Conservation (phyloP, 2,329 filamentous ascomycete genomes). For the Didymella pomorum region DNA sequence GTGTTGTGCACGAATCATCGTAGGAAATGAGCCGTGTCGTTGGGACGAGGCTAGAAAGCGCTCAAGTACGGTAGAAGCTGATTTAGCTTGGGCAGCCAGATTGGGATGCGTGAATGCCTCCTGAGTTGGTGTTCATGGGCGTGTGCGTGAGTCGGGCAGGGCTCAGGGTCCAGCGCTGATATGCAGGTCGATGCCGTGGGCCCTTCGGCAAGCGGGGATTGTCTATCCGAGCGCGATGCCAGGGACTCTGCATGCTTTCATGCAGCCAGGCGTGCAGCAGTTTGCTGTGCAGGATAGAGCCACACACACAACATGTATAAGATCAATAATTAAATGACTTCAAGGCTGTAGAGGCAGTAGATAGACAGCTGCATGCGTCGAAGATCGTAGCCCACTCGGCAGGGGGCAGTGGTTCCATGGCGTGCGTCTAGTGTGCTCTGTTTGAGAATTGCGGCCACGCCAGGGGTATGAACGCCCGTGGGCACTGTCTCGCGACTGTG, state of each 20-base stretch:
- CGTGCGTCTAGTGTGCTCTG: neutral
- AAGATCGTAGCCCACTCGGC: neutral
- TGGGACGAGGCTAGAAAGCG: slow-evolving; percentile 1
- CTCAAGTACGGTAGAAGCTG: slow-evolving; percentile 6
- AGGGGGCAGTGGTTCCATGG: slow-evolving; percentile 1
- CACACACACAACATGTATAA: too few species aligned
- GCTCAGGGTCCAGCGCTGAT: slow-evolving; percentile 2
- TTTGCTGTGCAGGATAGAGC: neutral
- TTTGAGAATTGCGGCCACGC: slow-evolving; percentile 1
- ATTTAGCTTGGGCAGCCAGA: slow-evolving; percentile 7
- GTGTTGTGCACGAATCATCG: neutral
- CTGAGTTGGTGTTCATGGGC: neutral
- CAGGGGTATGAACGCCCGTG: slow-evolving; percentile 1
- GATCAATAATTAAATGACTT: too few species aligned
- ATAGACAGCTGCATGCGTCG: neutral
- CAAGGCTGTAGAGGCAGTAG: neutral
- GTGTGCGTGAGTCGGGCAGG: slow-evolving; percentile 1
- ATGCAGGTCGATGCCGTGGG: slow-evolving; percentile 7
- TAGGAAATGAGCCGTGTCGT: neutral
- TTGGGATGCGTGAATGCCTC: neutral
- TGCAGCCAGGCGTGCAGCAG: slow-evolving; percentile 3
- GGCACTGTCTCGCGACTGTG: slow-evolving; percentile 5
- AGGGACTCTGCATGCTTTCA: slow-evolving; percentile 1
- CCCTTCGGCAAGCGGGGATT: slow-evolving; percentile 2
- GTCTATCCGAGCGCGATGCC: neutral